A percentile compares a stretch with the other conserved stretches of the same genome.
These are phyloP conservation scores for Aspergillus olivimuriae DNA, from an alignment of 495 filamentous ascomycete species.

Conservation along the genomic window DNA sequence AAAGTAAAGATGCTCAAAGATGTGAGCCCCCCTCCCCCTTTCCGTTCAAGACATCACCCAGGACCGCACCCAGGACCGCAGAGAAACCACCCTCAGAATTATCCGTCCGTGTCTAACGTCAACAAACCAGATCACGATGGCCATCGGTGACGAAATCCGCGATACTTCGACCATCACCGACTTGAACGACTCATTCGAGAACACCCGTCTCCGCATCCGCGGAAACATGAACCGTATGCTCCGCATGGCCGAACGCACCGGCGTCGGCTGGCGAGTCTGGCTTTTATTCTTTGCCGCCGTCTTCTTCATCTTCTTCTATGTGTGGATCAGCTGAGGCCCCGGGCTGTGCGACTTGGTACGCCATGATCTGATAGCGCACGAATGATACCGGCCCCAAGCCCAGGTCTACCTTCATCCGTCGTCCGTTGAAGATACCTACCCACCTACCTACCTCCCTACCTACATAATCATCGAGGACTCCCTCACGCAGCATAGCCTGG, in stretches of 20 bases:
- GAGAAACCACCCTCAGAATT: no score
- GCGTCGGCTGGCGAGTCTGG: conserved; percentile 94
- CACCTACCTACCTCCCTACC: no score
- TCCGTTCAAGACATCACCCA: no score
- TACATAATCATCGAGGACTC: no score
- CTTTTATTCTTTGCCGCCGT: conserved; percentile 77
- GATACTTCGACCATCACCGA: conserved; percentile 77
- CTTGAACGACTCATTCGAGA: conserved; percentile 80
- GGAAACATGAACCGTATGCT: conserved; percentile 98
- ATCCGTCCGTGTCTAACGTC: background rate
- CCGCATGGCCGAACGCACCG: conserved; percentile 87
- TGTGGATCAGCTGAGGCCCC: conserved; percentile 77
- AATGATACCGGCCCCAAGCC: no score
- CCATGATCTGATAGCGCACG: no score
- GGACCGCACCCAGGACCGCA: no score
- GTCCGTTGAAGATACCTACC: no score
- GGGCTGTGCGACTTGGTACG: no score
- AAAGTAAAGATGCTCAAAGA: conserved; percentile 92
- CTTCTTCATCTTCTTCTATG: conserved; percentile 75
- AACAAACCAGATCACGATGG: conserved; percentile 74
- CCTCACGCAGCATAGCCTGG: no score
- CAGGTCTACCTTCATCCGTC: no score
- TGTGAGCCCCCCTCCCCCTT: conserved; percentile 53
- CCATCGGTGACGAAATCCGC: conserved; percentile 92
- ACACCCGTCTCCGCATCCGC: conserved; percentile 66